Percentiles rank a stretch among this genome's conserved stretches.
These are phyloP conservation scores for Malassezia sp. DNA, from an alignment of 1,284 basidiomycete genomes.

Conservation along the genomic window DNA sequence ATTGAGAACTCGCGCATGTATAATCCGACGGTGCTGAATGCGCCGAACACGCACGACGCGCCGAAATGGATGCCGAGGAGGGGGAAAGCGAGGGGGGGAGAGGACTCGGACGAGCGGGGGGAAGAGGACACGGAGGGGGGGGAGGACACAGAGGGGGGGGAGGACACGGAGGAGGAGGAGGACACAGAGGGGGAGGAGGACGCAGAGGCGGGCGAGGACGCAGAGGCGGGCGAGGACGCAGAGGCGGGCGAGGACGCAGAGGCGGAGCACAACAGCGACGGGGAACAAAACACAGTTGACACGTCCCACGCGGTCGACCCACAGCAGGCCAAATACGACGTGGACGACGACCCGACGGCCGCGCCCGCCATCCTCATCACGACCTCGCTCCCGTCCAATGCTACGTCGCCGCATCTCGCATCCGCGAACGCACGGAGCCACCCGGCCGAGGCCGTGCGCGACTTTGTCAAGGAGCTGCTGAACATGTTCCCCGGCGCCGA, in stretches of 20 bases:
- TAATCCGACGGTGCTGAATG: constrained; percentile 61
- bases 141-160: not conserved
- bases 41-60: constrained; percentile 41
- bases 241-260: constrained; percentile 27
- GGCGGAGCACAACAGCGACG: too few relatives aligned
- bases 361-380: constrained; percentile 40
- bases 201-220: constrained; percentile 38
- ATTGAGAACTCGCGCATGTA: constrained; percentile 85
- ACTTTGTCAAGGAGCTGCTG: constrained; percentile 66
- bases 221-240: constrained; percentile 19
- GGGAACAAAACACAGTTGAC: too few relatives aligned
- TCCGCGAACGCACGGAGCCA: constrained; percentile 56
- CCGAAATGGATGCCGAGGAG: constrained; percentile 49
- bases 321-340: constrained; percentile 17
- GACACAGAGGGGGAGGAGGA: constrained; percentile 18
- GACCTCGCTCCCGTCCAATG: constrained; percentile 39
- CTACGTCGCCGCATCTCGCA: constrained; percentile 29
- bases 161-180: constrained; percentile 10
- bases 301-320: constrained; percentile 28
- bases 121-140: constrained; percentile 1
- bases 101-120: not conserved
- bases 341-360: constrained; percentile 31
- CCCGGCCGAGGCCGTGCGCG: constrained; percentile 47
- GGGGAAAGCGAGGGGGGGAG: constrained; percentile 8
- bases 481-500: constrained; percentile 89